phyloP scores from a whole-genome alignment of 371 early-diverging fungal genomes.

The Mucor velutinosus region DNA sequence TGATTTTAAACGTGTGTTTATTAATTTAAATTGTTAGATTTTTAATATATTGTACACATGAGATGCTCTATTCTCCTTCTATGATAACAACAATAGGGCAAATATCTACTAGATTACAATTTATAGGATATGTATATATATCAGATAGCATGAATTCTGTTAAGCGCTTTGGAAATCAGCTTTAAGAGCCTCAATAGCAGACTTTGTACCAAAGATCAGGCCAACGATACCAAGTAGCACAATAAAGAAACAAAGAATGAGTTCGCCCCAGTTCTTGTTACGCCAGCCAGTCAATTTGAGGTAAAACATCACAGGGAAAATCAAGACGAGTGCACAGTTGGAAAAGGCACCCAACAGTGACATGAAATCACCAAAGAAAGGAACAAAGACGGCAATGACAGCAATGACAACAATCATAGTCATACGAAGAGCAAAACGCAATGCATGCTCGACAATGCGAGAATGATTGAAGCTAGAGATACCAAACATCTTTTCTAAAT shows the following conservation, averaged over 20 bases:
- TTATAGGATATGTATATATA: background rate
- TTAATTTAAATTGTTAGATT: background rate
- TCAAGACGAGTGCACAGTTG: conserved; percentile 66
- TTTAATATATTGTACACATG: background rate
- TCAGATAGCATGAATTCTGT: background rate
- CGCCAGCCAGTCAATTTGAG: conserved; percentile 60
- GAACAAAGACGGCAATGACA: conserved; percentile 59
- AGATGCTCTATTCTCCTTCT: background rate
- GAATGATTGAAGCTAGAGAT: conserved; percentile 36
- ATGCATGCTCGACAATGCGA: conserved; percentile 28
- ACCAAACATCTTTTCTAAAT: conserved; percentile 61
- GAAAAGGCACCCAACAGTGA: conserved; percentile 69
- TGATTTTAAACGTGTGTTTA: no score
- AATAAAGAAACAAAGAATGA: conserved; percentile 50
- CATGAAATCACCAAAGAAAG: conserved; percentile 76
- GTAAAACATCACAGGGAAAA: conserved; percentile 72
- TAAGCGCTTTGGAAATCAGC: conserved; percentile 26
- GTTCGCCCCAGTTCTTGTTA: conserved; percentile 38
- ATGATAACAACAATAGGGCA: background rate
- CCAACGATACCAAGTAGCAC: conserved; percentile 64
- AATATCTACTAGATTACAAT: background rate
- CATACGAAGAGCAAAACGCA: conserved; percentile 52
- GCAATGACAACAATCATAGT: conserved; percentile 45
- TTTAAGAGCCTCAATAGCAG: conserved; percentile 56
- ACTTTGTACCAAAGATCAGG: conserved; percentile 61